phyloP scores from a whole-genome alignment of 1,284 basidiomycete genomes.

The Pyrrhoderma noxium region DNA sequence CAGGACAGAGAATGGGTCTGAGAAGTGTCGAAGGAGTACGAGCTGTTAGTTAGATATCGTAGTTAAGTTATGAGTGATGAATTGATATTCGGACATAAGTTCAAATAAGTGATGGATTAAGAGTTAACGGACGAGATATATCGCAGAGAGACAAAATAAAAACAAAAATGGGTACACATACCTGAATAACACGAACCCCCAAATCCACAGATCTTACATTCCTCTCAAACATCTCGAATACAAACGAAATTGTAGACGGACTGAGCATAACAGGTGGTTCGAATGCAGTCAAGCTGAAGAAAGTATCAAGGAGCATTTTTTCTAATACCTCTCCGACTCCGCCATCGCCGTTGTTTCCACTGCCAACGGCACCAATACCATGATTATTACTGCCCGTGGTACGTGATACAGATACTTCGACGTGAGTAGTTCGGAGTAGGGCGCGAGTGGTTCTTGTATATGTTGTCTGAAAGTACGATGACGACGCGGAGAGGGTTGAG shows the following conservation, averaged over 20 bases:
- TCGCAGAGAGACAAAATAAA: no score
- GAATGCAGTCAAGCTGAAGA: conserved; percentile 54
- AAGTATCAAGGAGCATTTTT: conserved; percentile 37
- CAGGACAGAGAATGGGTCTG: conserved; percentile 48
- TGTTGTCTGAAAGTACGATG: conserved; percentile 49
- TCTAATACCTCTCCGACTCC: background rate
- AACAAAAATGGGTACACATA: no score
- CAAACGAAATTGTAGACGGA: conserved; percentile 43
- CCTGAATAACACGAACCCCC: conserved; percentile 53
- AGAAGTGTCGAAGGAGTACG: conserved; percentile 59
- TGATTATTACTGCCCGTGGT: no score
- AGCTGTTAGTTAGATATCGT: conserved; percentile 35
- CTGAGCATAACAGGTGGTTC: conserved; percentile 57
- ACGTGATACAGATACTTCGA: conserved; percentile 44
- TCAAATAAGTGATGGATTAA: conserved; percentile 10
- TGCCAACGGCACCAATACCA: no score
- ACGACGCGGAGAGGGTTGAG: conserved; percentile 43
- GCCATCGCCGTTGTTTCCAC: no score
- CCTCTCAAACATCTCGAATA: conserved; percentile 48
- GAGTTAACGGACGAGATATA: no score
- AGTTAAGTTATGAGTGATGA: background rate
- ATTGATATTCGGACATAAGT: background rate
- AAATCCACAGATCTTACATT: conserved; percentile 50
- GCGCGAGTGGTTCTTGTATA: conserved; percentile 53
- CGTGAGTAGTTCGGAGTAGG: conserved; percentile 45